Evolutionary conservation across 2,329 filamentous ascomycete species (phyloP).

Genomic region (Drechslera avenae): DNA sequence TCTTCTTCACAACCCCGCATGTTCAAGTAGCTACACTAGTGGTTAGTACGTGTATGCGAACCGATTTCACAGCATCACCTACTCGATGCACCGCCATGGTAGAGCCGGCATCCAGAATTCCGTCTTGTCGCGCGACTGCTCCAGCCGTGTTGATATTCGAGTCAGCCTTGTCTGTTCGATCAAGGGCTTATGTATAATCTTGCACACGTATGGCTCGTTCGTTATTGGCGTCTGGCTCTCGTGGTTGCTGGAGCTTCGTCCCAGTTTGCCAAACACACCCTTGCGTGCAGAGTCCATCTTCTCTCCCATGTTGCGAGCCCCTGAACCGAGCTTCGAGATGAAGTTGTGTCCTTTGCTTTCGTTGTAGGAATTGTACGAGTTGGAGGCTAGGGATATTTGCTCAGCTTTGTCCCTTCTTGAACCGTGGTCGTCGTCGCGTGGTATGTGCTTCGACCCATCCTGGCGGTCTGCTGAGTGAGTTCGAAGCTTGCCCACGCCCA

Average conservation of each 20-base stretch:
- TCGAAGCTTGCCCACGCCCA: constrained; percentile 63
- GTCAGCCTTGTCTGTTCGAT: constrained; percentile 90
- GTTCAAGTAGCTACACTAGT: constrained; percentile 72
- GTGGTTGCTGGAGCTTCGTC: constrained; percentile 71
- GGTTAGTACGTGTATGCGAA: constrained; percentile 13
- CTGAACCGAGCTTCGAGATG: constrained; percentile 74
- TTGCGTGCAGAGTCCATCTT: constrained; percentile 74
- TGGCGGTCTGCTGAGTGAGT: constrained; percentile 76
- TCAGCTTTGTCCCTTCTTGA: constrained; percentile 38
- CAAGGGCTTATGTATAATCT: constrained; percentile 83
- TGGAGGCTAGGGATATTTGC: constrained; percentile 49
- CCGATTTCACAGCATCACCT: constrained; percentile 38
- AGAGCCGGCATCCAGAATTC: constrained; percentile 99
- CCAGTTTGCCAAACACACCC: constrained; percentile 79
- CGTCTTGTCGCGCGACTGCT: constrained; percentile 90
- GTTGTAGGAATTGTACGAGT: constrained; percentile 59
- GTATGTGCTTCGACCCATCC: constrained; percentile 38
- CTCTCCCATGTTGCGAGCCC: constrained; percentile 75
- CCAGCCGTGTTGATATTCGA: constrained; percentile 85
- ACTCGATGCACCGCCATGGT: constrained; percentile 93
- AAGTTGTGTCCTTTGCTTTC: constrained; percentile 68
- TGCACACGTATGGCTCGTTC: constrained; percentile 82
- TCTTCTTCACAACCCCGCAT: constrained; percentile 94
- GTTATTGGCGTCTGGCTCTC: constrained; percentile 67
- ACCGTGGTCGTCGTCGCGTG: constrained; percentile 37